Evolutionary conservation across 192 early-diverging fungal genomes (phyloP).

Genomic region (Gonapodya prolifera): DNA sequence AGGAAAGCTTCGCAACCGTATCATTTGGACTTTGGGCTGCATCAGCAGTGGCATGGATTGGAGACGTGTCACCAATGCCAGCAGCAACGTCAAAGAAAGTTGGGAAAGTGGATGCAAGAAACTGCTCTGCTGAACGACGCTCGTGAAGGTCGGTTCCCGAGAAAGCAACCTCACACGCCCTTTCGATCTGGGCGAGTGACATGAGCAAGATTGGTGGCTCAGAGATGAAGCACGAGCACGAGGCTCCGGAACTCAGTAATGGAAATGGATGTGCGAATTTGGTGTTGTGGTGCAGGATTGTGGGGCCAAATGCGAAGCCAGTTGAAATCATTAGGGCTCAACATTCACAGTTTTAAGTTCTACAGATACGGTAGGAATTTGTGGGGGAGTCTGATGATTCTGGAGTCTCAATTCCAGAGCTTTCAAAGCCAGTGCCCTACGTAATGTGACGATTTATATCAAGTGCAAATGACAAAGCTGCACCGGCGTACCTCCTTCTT

Average conservation of each 20-base stretch:
- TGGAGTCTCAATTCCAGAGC: conserved; percentile 46
- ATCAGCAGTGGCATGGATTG: not conserved
- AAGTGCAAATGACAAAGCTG: not conserved
- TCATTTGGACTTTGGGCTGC: not conserved
- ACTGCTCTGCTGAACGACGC: not conserved
- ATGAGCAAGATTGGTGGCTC: too few species aligned
- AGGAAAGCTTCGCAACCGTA: not conserved
- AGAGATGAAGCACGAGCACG: too few species aligned
- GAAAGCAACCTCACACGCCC: not conserved
- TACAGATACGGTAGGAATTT: not conserved
- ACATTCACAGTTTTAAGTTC: not conserved
- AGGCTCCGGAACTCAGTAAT: too few species aligned
- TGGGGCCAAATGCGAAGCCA: not conserved
- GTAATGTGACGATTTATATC: not conserved
- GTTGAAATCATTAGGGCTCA: too few species aligned
- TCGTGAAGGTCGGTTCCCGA: not conserved
- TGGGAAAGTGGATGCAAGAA: not conserved
- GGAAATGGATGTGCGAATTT: too few species aligned
- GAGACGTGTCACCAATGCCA: not conserved
- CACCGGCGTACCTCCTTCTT: conserved; percentile 39
- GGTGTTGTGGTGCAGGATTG: not conserved
- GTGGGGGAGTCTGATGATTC: not conserved
- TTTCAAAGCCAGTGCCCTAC: conserved; percentile 50
- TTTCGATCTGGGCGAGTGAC: not conserved
- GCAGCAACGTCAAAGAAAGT: not conserved